These are phyloP conservation scores for Fonsecaea pugnacius DNA, from an alignment of 2,329 filamentous ascomycete species.

Conservation along the genomic window DNA sequence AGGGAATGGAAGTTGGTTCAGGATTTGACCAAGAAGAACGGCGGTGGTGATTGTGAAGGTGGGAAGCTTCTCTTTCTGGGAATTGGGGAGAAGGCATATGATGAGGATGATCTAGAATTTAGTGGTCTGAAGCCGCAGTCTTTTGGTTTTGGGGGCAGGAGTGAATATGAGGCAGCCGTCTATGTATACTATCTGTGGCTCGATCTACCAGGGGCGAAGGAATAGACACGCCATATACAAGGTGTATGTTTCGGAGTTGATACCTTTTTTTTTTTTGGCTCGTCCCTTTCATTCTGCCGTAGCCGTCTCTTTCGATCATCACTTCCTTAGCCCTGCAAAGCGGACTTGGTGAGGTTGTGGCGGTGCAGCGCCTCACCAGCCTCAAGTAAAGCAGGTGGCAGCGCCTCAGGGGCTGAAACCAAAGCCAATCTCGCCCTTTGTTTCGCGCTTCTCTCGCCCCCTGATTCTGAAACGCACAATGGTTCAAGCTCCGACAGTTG, in stretches of 20 bases:
- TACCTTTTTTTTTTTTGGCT: not conserved
- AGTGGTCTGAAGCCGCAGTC: not conserved
- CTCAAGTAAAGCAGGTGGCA: not conserved
- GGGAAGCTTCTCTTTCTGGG: not conserved
- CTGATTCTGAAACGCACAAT: not conserved
- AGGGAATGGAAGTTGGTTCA: not conserved
- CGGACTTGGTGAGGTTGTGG: not conserved
- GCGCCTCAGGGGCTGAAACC: not conserved
- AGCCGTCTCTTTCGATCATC: conserved; percentile 13
- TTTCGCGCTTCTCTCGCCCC: not conserved
- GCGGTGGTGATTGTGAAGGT: not conserved
- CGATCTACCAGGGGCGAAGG: not conserved
- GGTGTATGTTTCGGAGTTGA: not conserved
- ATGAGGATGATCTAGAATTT: not conserved
- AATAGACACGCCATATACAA: not conserved
- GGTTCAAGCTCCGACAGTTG: conserved; percentile 4
- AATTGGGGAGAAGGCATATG: not conserved
- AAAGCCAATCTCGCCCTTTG: not conserved
- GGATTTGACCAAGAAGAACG: not conserved
- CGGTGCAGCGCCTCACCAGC: not conserved
- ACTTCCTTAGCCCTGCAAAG: not conserved
- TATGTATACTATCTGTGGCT: not conserved
- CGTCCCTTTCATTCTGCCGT: conserved; percentile 23
- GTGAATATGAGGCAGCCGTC: not conserved
- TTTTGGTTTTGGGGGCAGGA: not conserved